phyloP scores from a whole-genome alignment of 805 yeast species.

The Priceomyces melissophilus region DNA sequence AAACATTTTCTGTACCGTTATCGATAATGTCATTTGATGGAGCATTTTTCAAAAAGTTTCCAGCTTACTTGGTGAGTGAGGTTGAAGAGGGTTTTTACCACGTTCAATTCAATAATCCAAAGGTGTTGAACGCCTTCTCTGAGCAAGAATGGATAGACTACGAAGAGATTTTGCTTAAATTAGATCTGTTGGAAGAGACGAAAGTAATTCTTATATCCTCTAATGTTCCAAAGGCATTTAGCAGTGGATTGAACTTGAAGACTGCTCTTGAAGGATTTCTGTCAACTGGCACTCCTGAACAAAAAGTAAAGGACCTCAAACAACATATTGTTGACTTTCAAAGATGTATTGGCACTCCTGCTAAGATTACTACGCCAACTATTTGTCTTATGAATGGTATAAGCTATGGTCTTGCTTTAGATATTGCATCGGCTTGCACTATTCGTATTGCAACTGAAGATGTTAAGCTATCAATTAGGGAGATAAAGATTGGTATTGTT shows the following conservation, averaged over 20 bases:
- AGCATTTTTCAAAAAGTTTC: conserved; percentile 20
- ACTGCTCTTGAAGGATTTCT: conserved; percentile 11
- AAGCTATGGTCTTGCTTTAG: conserved; percentile 64
- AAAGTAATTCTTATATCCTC: conserved; percentile 54
- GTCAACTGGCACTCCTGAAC: conserved; percentile 9
- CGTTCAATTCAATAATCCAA: conserved; percentile 61
- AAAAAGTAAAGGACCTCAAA: conserved; percentile 21
- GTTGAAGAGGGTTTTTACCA: conserved; percentile 49
- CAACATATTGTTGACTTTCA: conserved; percentile 56
- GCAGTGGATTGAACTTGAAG: conserved; percentile 64
- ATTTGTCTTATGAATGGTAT: conserved; percentile 66
- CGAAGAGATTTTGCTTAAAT: conserved; percentile 40
- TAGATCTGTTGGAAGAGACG: conserved; percentile 44
- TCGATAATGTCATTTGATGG: conserved; percentile 10
- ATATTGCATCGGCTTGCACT: conserved; percentile 56
- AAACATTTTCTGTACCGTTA: too few relatives aligned
- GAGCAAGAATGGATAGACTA: conserved; percentile 57
- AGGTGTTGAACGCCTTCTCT: conserved; percentile 55
- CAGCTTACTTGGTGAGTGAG: conserved; percentile 36
- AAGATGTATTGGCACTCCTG: conserved; percentile 47
- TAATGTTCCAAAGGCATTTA: conserved; percentile 53
- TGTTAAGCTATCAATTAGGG: conserved; percentile 57
- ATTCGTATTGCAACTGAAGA: conserved; percentile 56
- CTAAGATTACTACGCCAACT: conserved; percentile 54
- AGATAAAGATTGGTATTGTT: conserved; percentile 68